These are phyloP conservation scores for Candida lessepsii DNA, from an alignment of 805 yeast genomes.

Conservation along the genomic window DNA sequence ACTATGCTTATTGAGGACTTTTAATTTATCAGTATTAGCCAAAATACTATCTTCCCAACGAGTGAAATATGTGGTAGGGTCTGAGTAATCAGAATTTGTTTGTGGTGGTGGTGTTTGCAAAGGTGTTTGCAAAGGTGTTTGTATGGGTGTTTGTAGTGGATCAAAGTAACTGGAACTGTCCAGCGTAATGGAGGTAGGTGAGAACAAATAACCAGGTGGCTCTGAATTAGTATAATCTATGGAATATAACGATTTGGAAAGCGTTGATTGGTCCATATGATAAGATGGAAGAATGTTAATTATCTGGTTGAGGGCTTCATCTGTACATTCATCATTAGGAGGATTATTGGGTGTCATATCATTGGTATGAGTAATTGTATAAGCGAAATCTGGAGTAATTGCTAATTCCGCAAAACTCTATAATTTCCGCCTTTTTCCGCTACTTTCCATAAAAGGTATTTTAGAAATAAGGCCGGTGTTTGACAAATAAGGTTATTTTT, in stretches of 20 bases:
- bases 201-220: conserved; percentile 35
- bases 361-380: too few species aligned
- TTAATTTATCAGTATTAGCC: conserved; percentile 35
- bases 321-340: conserved; percentile 7
- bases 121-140: background rate
- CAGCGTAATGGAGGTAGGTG: conserved; percentile 11
- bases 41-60: conserved; percentile 34
- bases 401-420: background rate
- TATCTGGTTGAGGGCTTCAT: conserved; percentile 15
- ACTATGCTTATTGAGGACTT: conserved; percentile 29
- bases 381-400: too few species aligned
- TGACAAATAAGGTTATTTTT: too few species aligned
- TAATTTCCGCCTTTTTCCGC: background rate
- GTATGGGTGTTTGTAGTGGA: background rate
- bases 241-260: conserved; percentile 9
- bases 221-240: conserved; percentile 22
- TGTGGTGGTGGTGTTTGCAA: background rate
- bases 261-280: conserved; percentile 38
- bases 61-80: conserved; percentile 11
- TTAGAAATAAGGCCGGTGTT: too few species aligned
- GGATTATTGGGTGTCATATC: background rate
- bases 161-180: background rate
- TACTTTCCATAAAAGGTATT: too few species aligned
- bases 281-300: conserved; percentile 41
- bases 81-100: conserved; percentile 6